Evolutionary conservation across 2,329 filamentous ascomycete genomes (phyloP), one percentile per base, ranked within the genome.

Genomic region (Clonostachys rosea): DNA sequence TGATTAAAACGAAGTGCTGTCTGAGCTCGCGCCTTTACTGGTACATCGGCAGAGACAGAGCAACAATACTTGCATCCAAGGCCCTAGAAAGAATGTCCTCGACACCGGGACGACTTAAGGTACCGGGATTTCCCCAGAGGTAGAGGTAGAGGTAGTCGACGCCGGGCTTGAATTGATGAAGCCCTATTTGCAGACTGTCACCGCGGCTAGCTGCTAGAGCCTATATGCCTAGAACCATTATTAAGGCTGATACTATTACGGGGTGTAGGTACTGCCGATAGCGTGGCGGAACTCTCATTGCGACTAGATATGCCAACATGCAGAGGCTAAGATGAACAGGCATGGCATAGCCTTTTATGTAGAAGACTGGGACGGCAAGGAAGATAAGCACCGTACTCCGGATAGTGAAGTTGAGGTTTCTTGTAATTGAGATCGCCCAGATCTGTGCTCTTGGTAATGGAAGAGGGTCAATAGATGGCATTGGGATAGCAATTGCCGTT

Each of bases 21-120:
- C 66, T 65, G 13, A 84, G 68, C 62, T 83, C 78, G 39, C 72
- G 67, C 4, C 79, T 73, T 61, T 82, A 82, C 47, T 76, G 73
- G 58, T 76, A 83, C 77, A 83, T 83, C 1, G 80, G 79, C 16
- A 84, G 61, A 3, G 79, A 79, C 4, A 84, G 70, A 2, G 77
- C 70, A 0, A 83, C 75, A 51, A 84, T 83, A 50, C 70, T 71
- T 6, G 77, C 78, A 54, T 84, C 79, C 3, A 84, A 69, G 6
- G 76, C 59, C 40, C 71, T 76, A 50, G 68, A 63, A 49, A 83
- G 73, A 18, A 83, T 56, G 52, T 84, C 79, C 16, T 77, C 80
- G 0, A 79, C 78, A 7, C 80, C 80, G 0, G 78, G 77, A 10
- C 24, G 9, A 30, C 24, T 30, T 1, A 6, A 30, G 3, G 24